These are phyloP conservation scores for Avena eriantha DNA, from an alignment of 176 grass and related monocot species.

Conservation along the genomic window DNA sequence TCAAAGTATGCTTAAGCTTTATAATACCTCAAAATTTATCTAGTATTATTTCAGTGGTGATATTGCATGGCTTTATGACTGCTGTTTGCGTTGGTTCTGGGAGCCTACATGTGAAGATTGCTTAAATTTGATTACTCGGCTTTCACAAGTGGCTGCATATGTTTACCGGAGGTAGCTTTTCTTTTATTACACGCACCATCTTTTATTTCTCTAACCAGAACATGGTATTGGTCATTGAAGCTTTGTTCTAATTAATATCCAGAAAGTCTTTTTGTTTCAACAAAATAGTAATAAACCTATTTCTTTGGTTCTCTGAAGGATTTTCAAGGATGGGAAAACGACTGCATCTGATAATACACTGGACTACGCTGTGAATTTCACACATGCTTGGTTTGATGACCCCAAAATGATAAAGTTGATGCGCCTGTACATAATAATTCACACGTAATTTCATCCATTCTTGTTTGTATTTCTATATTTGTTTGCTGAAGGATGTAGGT, in stretches of 20 bases:
- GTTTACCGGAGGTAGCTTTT: conserved; percentile 84
- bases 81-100: conserved; percentile 74
- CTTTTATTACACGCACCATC: not conserved
- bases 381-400: conserved; percentile 96
- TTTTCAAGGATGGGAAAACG: conserved; percentile 85
- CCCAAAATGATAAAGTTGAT: conserved; percentile 98
- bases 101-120: conserved; percentile 98
- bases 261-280: not conserved
- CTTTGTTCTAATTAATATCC: conserved; percentile 19
- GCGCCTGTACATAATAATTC: conserved; percentile 98
- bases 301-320: conserved; percentile 55
- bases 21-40: conserved; percentile 22
- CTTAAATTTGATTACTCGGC: conserved; percentile 89
- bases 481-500: conserved; percentile 28
- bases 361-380: conserved; percentile 91
- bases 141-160: conserved; percentile 87
- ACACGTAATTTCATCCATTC: conserved; percentile 58
- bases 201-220: conserved; percentile 8
- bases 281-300: conserved; percentile 28
- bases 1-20: conserved; percentile 68
- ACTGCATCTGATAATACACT: conserved; percentile 76
- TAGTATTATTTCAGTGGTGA: conserved; percentile 18
- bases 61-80: conserved; percentile 29
- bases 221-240: not conserved
- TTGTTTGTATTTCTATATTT: conserved; percentile 31